Base-by-base conservation (phyloP, 1,139 yeast genomes). In the Hyphopichia wangnamkhiaoensis region DNA sequence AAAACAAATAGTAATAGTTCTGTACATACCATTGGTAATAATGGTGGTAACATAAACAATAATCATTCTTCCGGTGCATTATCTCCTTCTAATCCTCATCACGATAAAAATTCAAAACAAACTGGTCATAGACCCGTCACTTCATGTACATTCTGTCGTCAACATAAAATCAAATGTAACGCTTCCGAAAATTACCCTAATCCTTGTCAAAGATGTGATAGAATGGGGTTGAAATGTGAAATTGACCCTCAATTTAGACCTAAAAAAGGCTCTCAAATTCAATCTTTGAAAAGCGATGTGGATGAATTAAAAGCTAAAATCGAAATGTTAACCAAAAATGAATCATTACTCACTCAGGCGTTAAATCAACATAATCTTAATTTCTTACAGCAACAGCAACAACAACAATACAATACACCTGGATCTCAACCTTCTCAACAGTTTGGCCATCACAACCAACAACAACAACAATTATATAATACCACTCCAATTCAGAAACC, bases 171-270 rank as follows among this genome's bases (percentile, higher is more conserved):
- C 63, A 86, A 85, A 55, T 91, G 98, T 63, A 88, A 91, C 56
- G 97, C 97, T 0, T 78, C 88, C 3, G 93, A 86, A 19, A 81
- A 84, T 45, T 85, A 78, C 50, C 97, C 97, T 1, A 71, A 73
- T 12, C 88, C 96, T 0, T 91, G 97, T 59, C 77, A 84, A 24
- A 65, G 96, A 42, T 91, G 97, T 61, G 84, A 80, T 35, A 72
- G 84, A 53, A 84, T 86, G 87, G 83, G 81, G 2, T 70, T 90
- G 31, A 77, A 76, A 44, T 91, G 98, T 67, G 91, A 86, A 52
- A 87, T 91, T 26, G 96, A 91, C 58, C 97, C 97, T 1, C 84
- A 84, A 50, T 91, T 89, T 61, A 76, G 91, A 54, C 97, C 97
- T 3, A 84, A 87, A 53, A 90, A 89, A 60, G 96, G 96, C 1